Base-by-base conservation (phyloP, 148 eudicot genomes). In the Nyssa sinensis region DNA sequence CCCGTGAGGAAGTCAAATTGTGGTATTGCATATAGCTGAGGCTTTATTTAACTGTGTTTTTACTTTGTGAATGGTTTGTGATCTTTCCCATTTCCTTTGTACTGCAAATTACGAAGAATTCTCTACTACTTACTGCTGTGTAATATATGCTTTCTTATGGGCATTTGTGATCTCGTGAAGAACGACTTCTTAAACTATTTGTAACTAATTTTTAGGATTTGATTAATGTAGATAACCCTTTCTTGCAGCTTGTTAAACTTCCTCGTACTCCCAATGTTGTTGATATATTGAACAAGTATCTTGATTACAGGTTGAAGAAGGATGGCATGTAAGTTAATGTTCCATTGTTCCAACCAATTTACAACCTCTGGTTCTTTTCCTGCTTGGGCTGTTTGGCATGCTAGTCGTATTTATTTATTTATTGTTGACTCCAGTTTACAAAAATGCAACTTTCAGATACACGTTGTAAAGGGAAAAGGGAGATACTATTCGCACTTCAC, bases 231-330 rank as follows among this genome's bases (percentile, higher is more conserved):
- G 44, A n/a, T 16, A 55, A 28, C 64, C 34, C 25, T 69, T 70
- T 47, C 32, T 67, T 80, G 79, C 83, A 88, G 92, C 88, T 88
- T 79, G 86, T 88, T 57, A 82, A 79, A 76, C 92, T 88, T 81
- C 92, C 92, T 1, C 86, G 92, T 28, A 66, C 62, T n/a, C 89
- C 92, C 57, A 88, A 79, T 76, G 86, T 88, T 51, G 86, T 76
- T 66, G 85, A 78, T 49, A 82, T 88, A 79, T 57, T 88, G 70
- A 77, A 70, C 32, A 81, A 80, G 77, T 88, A 88, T 81, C 83
- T 55, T 69, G 87, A 81, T 29, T 78, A 80, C 70, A 81, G 74
- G 71, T 68, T 51, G 69, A 80, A 70, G 62, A 84, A 84, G 78
- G 88, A 82, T 69, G 73, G 41, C 63, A 14, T 30, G 92, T 88